Conservation (phyloP, 345 rosid genomes). For the Gossypium arboreum region DNA sequence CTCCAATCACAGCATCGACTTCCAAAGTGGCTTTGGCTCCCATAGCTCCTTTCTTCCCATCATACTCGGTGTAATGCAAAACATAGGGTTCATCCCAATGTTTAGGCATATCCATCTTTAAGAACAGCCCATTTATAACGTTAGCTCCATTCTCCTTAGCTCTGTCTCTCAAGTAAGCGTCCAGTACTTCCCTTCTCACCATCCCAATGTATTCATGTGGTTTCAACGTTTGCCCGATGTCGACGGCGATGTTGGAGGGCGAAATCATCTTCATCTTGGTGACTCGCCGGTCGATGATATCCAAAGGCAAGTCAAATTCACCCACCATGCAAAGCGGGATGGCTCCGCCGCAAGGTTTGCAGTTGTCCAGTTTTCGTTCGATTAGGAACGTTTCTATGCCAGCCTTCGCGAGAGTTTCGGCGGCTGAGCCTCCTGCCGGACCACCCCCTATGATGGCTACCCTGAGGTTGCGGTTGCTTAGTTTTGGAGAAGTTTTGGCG, state of each 20-base stretch:
- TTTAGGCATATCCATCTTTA: constrained; percentile 77
- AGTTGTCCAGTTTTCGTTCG: constrained; percentile 86
- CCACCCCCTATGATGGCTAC: constrained; percentile 95
- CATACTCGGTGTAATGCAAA: constrained; percentile 82
- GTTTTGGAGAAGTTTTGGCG: constrained; percentile 53
- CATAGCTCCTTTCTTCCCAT: constrained; percentile 53
- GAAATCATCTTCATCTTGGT: constrained; percentile 98
- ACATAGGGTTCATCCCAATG: constrained; percentile 50
- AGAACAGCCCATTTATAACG: constrained; percentile 70
- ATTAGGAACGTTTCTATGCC: constrained; percentile 48
- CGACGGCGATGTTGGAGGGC: constrained; percentile 93
- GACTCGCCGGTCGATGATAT: constrained; percentile 79
- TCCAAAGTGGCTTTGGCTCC: constrained; percentile 76
- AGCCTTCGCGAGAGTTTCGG: constrained; percentile 77
- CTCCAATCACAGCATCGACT: constrained; percentile 92
- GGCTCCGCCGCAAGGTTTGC: constrained; percentile 95
- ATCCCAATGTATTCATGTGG: constrained; percentile 96
- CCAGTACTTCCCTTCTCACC: constrained; percentile 89
- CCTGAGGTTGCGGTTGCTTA: constrained; percentile 66
- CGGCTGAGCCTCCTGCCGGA: constrained; percentile 83
- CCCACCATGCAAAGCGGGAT: constrained; percentile 97
- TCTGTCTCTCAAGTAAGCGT: constrained; percentile 65
- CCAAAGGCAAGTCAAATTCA: constrained; percentile 87
- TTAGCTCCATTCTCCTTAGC: constrained; percentile 71
- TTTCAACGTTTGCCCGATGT: constrained; percentile 86